Conservation (phyloP, 2,329 filamentous ascomycete species). For the Macrophomina phaseolina region DNA sequence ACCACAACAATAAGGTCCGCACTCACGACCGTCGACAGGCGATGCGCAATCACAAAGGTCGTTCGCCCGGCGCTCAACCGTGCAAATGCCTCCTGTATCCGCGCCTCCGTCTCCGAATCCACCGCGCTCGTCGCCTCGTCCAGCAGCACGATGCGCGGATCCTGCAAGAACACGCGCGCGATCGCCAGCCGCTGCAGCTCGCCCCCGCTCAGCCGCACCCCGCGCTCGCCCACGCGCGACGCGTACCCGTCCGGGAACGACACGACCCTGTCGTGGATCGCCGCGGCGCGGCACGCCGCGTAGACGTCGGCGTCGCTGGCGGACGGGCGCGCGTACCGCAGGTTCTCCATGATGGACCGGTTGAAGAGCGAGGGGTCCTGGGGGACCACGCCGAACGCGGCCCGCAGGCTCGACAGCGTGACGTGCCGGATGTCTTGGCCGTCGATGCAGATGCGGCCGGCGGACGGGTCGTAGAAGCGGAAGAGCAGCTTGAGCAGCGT, state of each 20-base stretch:
- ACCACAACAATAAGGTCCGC: constrained; percentile 81
- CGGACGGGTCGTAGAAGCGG: constrained; percentile 60
- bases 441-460: constrained; percentile 58
- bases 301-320: constrained; percentile 58
- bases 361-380: constrained; percentile 51
- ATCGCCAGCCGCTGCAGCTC: constrained; percentile 85
- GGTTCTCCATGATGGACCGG: constrained; percentile 47
- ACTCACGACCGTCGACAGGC: constrained; percentile 77
- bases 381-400: constrained; percentile 52
- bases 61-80: constrained; percentile 68
- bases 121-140: constrained; percentile 78
- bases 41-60: constrained; percentile 79
- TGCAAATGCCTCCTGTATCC: constrained; percentile 64
- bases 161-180: constrained; percentile 71
- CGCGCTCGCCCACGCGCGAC: constrained; percentile 76
- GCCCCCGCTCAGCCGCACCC: constrained; percentile 80
- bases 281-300: constrained; percentile 46
- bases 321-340: constrained; percentile 55
- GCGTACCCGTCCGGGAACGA: constrained; percentile 64
- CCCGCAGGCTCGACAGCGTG: constrained; percentile 59
- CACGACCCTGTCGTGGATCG: constrained; percentile 14
- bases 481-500: constrained; percentile 62
- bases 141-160: constrained; percentile 70
- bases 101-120: constrained; percentile 59
- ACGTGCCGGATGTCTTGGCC: constrained; percentile 62